Evolutionary conservation across 164 flowering plant genomes (phyloP).

Genomic region (Tinospora cordifolia): DNA sequence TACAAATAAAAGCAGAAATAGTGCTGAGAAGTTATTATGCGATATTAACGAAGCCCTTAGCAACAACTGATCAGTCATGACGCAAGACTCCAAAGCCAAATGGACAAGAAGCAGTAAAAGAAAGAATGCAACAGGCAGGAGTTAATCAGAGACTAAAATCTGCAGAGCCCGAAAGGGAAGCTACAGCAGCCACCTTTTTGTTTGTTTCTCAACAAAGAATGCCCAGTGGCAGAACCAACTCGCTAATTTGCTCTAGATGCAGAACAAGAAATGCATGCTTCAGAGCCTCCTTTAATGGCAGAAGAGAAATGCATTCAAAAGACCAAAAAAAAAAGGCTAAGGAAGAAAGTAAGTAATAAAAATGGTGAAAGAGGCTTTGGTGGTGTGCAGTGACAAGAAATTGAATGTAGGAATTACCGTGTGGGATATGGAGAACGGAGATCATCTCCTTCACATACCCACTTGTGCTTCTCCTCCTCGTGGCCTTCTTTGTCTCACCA

Average conservation of each 20-base stretch:
- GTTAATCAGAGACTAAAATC: not conserved
- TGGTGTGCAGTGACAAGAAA: slow-evolving; percentile 48
- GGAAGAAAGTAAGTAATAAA: slow-evolving; percentile 5
- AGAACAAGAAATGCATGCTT: slow-evolving; percentile 2
- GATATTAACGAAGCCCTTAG: too few relatives aligned
- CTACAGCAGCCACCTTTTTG: not conserved
- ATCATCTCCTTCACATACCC: slow-evolving; percentile 42
- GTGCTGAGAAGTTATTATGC: too few relatives aligned
- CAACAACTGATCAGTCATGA: too few relatives aligned
- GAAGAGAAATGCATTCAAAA: not conserved
- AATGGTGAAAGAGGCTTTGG: slow-evolving; percentile 36
- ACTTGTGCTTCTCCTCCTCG: slow-evolving; percentile 47
- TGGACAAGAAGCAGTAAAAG: too few relatives aligned
- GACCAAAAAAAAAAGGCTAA: not conserved
- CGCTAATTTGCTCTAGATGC: not conserved
- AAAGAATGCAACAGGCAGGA: not conserved
- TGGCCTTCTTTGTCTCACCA: slow-evolving; percentile 40
- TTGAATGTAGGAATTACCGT: slow-evolving; percentile 34
- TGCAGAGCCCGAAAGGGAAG: too few relatives aligned
- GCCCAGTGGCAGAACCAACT: not conserved
- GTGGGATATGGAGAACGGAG: slow-evolving; percentile 42
- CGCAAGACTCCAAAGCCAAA: too few relatives aligned
- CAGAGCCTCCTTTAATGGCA: not conserved
- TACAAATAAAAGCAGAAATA: too few relatives aligned
- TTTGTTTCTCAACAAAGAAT: not conserved